Evolutionary conservation across 164 flowering plant genomes (phyloP).

Genomic region (Stephania yunnanensis): DNA sequence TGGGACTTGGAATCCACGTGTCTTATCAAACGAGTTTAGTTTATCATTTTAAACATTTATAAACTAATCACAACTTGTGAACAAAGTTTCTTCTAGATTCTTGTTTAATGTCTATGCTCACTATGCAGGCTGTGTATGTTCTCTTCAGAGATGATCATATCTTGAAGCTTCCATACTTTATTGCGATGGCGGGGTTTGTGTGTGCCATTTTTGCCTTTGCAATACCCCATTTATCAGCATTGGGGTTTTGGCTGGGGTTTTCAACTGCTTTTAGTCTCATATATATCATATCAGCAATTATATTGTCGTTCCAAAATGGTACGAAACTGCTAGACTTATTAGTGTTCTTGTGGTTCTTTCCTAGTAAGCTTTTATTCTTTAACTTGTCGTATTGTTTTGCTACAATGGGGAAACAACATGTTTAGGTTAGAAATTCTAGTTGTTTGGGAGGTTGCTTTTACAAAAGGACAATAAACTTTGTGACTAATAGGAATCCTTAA

Average conservation of each 20-base stretch:
- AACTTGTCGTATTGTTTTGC: neutral
- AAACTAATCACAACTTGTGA: neutral
- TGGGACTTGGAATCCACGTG: no score
- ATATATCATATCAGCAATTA: slow-evolving; percentile 51
- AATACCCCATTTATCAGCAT: slow-evolving; percentile 81
- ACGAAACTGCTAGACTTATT: slow-evolving; percentile 9
- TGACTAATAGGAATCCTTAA: no score
- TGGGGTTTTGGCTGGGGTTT: slow-evolving; percentile 71
- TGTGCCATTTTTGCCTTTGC: slow-evolving; percentile 75
- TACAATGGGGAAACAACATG: neutral
- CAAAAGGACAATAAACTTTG: neutral
- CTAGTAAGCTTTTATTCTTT: neutral
- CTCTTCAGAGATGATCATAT: slow-evolving; percentile 51
- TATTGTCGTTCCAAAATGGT: slow-evolving; percentile 68
- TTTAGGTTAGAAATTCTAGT: neutral
- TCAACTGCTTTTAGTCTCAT: slow-evolving; percentile 70
- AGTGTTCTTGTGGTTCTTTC: neutral
- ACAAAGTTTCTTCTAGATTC: neutral
- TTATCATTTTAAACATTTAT: no score
- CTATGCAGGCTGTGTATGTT: slow-evolving; percentile 67
- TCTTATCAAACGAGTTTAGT: no score
- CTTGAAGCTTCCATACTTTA: slow-evolving; percentile 84
- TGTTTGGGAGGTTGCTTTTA: neutral
- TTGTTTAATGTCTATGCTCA: slow-evolving; percentile 3
- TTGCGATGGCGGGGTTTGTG: slow-evolving; percentile 59